Evolutionary conservation across 441 rosid genomes (phyloP), one percentile per base, ranked within the genome.

Genomic region (Corymbia calophylla): DNA sequence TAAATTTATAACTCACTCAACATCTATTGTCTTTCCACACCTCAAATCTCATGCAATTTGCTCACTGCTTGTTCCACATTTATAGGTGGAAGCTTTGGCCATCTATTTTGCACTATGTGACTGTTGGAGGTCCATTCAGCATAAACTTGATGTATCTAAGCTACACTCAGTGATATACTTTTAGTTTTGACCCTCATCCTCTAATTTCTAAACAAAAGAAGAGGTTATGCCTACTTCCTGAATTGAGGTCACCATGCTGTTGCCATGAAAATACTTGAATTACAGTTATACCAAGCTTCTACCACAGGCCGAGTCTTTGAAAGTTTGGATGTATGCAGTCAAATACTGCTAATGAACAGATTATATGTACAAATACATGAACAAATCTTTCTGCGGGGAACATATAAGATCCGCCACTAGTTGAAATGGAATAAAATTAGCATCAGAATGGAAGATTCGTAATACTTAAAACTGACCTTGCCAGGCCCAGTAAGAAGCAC

Each of bases 401-500:
- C 51, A 77, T 21, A 77, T 77, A 23, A 77, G 84, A 77, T 77
- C 84, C 7, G 18, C 84, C 84, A 23, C 51, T n/a, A 39, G 16
- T 23, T 77, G 84, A 77, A 23, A 39, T 23, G 51, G n/a, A 77
- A 44, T 44, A 17, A 77, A 44, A 44, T 77, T 32, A 29, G 19
- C n/a, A 86, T 39, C 47, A 60, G 70, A 86, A 86, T 32, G 51
- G 39, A 86, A 56, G n/a, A 86, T 16, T 55, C 19, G 11, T 29
- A 44, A 6, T 14, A 39, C 29, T 39, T 23, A 10, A 44, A 48
- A 89, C 94, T 87, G 87, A 97, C 99, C 97, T 97, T 97, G 64
- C 99, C 99, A 87, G 99, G 99, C 35, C 99, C 99, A 87, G 95
- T 92, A 53, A 97, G 95, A 90, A 97, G 98, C 91, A 93, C 68